Evolutionary conservation across 148 eudicot genomes (phyloP), one percentile per base, ranked within the genome.

Genomic region (Gaultheria prostrata): DNA sequence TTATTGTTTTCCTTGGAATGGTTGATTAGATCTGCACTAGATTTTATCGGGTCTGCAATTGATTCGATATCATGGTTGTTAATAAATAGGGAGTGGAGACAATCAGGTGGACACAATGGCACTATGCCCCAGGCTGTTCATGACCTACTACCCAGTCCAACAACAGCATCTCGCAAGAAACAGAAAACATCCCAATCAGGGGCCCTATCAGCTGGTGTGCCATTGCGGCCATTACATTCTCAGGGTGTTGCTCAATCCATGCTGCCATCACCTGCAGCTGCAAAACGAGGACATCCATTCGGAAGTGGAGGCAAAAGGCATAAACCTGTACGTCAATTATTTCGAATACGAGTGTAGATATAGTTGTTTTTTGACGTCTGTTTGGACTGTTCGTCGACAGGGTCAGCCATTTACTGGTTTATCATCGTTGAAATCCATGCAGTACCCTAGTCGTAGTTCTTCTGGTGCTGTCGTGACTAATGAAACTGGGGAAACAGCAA

Each of bases 81-180:
- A 77, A 72, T 82, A 61, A 63, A 61, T 81, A 93, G 99, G 90
- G 98, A 97, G 86, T 94, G 99, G 98, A 91, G 98, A 89, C 90
- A 93, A 83, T 86, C 94, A 50, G 91, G 92, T 61, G 97, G 92
- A 59, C 89, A 80, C 73, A 90, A 84, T 78, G 84, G 82, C 82
- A 67, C 88, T 24, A 86, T 83, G 78, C 50, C 91, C 15, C 96
- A 91, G 84, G 89, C 93, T 80, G 78, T 84, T 56, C 92, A 92
- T 89, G 94, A 93, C 83, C 79, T 87, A 82, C 77, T 90, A 63
- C 83, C 89, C 13, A 93, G 97, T 81, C 95, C 98, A 70, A 89
- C 94, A 63, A 79, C 95, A 48, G 89, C 90, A 84, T 89, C 97
- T 11, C 95, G 97, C 79, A 97, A 92, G 92, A 94, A 85, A 83